Percentiles rank a stretch among this genome's conserved stretches.
These are phyloP conservation scores for Skeletonema menzelii DNA, from an alignment of 108 stramenopile genomes.

Conservation along the genomic window DNA sequence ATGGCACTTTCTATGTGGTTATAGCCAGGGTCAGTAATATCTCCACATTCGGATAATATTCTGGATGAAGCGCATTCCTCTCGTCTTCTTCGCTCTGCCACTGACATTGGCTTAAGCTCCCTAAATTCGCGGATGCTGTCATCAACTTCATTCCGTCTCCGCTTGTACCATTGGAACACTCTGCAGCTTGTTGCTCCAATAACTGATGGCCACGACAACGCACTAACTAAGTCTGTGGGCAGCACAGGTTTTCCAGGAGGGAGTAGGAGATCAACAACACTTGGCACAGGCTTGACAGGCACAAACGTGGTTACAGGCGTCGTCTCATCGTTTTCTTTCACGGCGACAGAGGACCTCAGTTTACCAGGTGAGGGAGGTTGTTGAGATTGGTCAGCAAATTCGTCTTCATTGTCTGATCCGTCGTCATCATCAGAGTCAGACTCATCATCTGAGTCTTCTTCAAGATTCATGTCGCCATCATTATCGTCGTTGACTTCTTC, in stretches of 20 bases:
- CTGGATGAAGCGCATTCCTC: conserved; percentile 57
- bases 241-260: conserved; percentile 76
- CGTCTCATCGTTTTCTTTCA: conserved; percentile 59
- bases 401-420: conserved; percentile 44
- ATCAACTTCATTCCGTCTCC: conserved; percentile 81
- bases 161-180: conserved; percentile 79
- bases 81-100: conserved; percentile 70
- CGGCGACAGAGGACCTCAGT: conserved; percentile 13
- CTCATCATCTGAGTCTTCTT: conserved; percentile 65
- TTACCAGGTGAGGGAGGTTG: conserved; percentile 22
- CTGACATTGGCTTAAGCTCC: conserved; percentile 61
- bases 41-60: conserved; percentile 72
- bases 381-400: conserved; percentile 47
- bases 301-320: conserved; percentile 51
- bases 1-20: conserved; percentile 54
- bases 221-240: conserved; percentile 56
- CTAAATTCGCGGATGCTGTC: conserved; percentile 68
- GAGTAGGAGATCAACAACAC: conserved; percentile 77
- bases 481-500: conserved; percentile 58
- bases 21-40: conserved; percentile 14
- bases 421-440: conserved; percentile 67
- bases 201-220: conserved; percentile 75
- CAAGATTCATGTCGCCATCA: conserved; percentile 62
- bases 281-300: conserved; percentile 74
- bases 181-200: conserved; percentile 72